Base-by-base conservation (phyloP, 2,329 filamentous ascomycete genomes). In the Emergomyces pasteurianus region DNA sequence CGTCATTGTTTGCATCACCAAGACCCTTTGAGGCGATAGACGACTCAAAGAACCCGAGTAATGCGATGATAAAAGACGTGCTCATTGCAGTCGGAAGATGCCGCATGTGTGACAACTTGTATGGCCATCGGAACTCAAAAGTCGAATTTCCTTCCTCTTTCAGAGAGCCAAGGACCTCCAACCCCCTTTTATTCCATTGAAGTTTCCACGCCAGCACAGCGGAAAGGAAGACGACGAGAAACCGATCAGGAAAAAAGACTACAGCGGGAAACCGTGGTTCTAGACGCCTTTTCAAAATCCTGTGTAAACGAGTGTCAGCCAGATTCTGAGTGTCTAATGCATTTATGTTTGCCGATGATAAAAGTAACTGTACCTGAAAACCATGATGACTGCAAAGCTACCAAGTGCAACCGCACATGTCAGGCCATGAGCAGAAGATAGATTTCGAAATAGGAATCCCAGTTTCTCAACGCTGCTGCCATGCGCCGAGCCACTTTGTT, bases 21-120 rank as follows among this genome's bases (percentile, higher is more conserved):
- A 99, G 78, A 64, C 89, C 92, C 75, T 97, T 97, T 42, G 94
- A 94, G 0, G 94, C 94, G 14, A 99, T 91, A 0, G 91, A 96
- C 2, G 90, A 96, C 74, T 99, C 94, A 68, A 99, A 99, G 75
- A 99, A 99, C n/a, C 94, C 94, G 0, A 99, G 85, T 28, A 99
- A 80, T 0, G 92, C 90, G 65, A 99, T 96, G 59, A 97, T 80
- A 69, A 99, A 96, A 0, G 90, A 88, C 0, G 94, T 97, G 58
- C 89, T 87, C 81, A 97, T 88, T 43, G 90, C 88, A 64, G 90
- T 88, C 26, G 88, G 86, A 59, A 95, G 89, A 70, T 96, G 88
- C 28, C 84, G 81, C 79, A 97, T 86, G 67, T 95, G 84, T 5
- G 83, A 80, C 1, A 83, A 76, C 65, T 86, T 84, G 69, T 96